Evolutionary conservation across 2,329 filamentous ascomycete species (phyloP).

Genomic region (Geosmithia morbida): DNA sequence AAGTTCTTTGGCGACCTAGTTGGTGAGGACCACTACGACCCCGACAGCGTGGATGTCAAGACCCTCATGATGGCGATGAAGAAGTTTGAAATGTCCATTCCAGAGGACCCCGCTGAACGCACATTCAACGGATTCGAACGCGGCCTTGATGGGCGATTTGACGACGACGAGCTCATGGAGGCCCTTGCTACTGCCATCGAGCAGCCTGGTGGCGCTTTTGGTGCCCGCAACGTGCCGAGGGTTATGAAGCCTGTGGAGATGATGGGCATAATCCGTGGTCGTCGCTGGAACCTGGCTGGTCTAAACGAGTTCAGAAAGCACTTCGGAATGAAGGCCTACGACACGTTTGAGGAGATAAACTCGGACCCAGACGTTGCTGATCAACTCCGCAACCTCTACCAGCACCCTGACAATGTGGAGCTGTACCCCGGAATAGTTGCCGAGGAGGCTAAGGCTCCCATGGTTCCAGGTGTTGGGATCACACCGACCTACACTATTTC

Average conservation of each 20-base stretch:
- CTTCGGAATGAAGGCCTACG: slow-evolving; percentile 62
- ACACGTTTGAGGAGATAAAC: slow-evolving; percentile 74
- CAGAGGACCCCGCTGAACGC: slow-evolving; percentile 53
- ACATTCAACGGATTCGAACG: slow-evolving; percentile 53
- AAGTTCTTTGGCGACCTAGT: slow-evolving; percentile 51
- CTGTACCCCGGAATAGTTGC: slow-evolving; percentile 67
- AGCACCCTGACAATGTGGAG: slow-evolving; percentile 68
- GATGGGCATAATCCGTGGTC: slow-evolving; percentile 62
- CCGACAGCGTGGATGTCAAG: slow-evolving; percentile 28
- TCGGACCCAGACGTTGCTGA: slow-evolving; percentile 57
- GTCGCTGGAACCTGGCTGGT: slow-evolving; percentile 63
- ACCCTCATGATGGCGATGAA: slow-evolving; percentile 50
- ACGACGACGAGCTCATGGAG: slow-evolving; percentile 62
- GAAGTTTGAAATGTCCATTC: slow-evolving; percentile 45
- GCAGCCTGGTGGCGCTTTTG: slow-evolving; percentile 62
- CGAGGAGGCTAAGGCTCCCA: slow-evolving; percentile 60
- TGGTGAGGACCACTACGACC: slow-evolving; percentile 31
- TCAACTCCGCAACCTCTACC: slow-evolving; percentile 52
- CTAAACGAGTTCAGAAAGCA: slow-evolving; percentile 79
- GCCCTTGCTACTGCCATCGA: slow-evolving; percentile 58
- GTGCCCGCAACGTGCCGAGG: slow-evolving; percentile 58
- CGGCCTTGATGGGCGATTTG: slow-evolving; percentile 51
- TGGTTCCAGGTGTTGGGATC: slow-evolving; percentile 62
- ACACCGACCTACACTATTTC: slow-evolving; percentile 65
- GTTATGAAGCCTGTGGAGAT: slow-evolving; percentile 66